Conservation (phyloP, 2,329 filamentous ascomycete genomes). For the Epichloe sibirici region DNA sequence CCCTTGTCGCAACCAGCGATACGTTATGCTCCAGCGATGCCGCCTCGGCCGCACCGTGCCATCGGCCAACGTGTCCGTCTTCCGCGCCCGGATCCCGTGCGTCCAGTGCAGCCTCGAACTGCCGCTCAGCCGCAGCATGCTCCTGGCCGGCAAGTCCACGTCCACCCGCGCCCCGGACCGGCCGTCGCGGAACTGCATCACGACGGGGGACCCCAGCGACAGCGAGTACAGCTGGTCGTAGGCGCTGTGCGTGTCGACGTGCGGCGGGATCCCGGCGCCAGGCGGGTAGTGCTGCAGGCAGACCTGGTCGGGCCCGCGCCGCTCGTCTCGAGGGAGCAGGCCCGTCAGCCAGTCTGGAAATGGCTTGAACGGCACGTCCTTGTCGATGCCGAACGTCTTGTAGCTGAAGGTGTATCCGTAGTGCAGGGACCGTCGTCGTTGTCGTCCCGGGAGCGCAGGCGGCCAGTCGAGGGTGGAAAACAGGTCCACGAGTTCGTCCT, state of each 20-base stretch:
- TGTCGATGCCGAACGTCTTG: slow-evolving; percentile 42
- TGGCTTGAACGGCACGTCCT: slow-evolving; percentile 29
- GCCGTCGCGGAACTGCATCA: slow-evolving; percentile 31
- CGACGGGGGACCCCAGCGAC: slow-evolving; percentile 28
- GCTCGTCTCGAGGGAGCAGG: slow-evolving; percentile 32
- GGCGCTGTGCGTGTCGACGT: slow-evolving; percentile 42
- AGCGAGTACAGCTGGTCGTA: slow-evolving; percentile 33
- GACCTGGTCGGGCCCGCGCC: slow-evolving; percentile 40
- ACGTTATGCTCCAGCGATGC: slow-evolving; percentile 43
- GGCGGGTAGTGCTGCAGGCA: slow-evolving; percentile 49
- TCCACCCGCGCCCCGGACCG: slow-evolving; percentile 21
- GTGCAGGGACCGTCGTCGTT: slow-evolving; percentile 19
- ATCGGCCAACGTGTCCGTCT: slow-evolving; percentile 35
- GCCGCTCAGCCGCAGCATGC: slow-evolving; percentile 38
- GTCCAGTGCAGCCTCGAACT: slow-evolving; percentile 42
- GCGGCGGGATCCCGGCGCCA: slow-evolving; percentile 46
- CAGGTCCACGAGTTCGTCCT: slow-evolving; percentile 26
- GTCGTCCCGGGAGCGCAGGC: slow-evolving; percentile 1
- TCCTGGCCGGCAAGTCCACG: slow-evolving; percentile 34
- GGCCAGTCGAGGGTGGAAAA: slow-evolving; percentile 6
- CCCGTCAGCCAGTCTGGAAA: slow-evolving; percentile 40
- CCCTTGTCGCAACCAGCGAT: slow-evolving; percentile 36
- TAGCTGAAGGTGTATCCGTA: slow-evolving; percentile 47
- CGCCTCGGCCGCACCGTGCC: slow-evolving; percentile 29
- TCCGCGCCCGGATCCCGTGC: slow-evolving; percentile 41